Conservation (phyloP, 306 rosid genomes). For the Spatholobus suberectus region DNA sequence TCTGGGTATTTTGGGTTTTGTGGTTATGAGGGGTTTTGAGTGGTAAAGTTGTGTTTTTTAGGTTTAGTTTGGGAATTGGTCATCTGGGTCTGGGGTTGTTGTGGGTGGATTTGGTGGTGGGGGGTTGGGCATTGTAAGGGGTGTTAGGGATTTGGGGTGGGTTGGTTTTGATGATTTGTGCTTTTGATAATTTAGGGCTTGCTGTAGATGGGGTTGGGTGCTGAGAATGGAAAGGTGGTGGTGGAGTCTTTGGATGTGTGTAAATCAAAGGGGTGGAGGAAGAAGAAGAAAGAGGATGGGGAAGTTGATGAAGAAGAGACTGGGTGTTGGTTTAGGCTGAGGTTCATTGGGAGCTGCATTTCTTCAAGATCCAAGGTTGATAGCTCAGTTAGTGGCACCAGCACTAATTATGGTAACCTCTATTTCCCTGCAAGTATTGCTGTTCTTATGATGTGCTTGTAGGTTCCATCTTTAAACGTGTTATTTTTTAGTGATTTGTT, state of each 20-base stretch:
- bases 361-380: slow-evolving; percentile 99
- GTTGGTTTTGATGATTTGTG: slow-evolving; percentile 54
- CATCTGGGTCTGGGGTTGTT: slow-evolving; percentile 38
- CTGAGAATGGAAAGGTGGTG: slow-evolving; percentile 68
- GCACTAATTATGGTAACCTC: slow-evolving; percentile 77
- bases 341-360: slow-evolving; percentile 89
- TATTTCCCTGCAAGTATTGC: slow-evolving; percentile 8
- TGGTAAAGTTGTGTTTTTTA: slow-evolving; percentile 39
- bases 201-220: slow-evolving; percentile 71
- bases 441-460: slow-evolving; percentile 28
- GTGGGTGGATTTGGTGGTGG: slow-evolving; percentile 32
- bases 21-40: slow-evolving; percentile 29
- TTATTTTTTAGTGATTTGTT: slow-evolving; percentile 26
- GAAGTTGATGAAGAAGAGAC: slow-evolving; percentile 60
- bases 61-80: slow-evolving; percentile 18
- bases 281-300: slow-evolving; percentile 66
- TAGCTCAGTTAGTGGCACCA: slow-evolving; percentile 81
- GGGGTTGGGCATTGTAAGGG: slow-evolving; percentile 34
- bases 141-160: slow-evolving; percentile 47
- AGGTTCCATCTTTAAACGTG: slow-evolving; percentile 14
- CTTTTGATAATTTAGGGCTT: slow-evolving; percentile 56
- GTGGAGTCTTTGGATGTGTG: slow-evolving; percentile 70
- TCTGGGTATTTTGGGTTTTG: neutral
- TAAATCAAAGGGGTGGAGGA: slow-evolving; percentile 73
- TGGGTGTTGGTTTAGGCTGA: slow-evolving; percentile 86